These are phyloP conservation scores for Phaeophleospora eucalypticola DNA, from an alignment of 2,329 filamentous ascomycete species.

Conservation along the genomic window DNA sequence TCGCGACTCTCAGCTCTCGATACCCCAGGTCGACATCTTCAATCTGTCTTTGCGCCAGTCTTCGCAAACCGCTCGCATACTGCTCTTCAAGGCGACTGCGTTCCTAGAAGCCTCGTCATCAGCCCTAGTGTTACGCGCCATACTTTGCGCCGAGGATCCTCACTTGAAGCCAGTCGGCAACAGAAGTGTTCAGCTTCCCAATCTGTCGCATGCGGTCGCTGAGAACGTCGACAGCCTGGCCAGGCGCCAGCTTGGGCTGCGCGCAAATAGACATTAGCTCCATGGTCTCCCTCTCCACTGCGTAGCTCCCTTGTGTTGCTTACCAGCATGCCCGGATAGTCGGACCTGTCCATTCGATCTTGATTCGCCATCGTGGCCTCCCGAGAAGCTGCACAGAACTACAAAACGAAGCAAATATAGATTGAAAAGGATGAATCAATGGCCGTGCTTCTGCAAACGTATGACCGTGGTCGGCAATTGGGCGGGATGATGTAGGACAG, in stretches of 20 bases:
- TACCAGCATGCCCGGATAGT: conserved; percentile 95
- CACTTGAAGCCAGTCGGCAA: conserved; percentile 97
- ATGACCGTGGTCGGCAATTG: not conserved
- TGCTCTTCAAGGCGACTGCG: conserved; percentile 85
- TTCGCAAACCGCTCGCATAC: conserved; percentile 78
- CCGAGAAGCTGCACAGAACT: not conserved
- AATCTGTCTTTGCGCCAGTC: conserved; percentile 58
- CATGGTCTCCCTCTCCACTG: not conserved
- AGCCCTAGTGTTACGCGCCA: conserved; percentile 7
- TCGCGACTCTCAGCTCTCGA: not conserved
- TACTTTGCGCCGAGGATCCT: conserved; percentile 16
- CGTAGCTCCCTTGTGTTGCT: conserved; percentile 33
- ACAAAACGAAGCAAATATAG: not conserved
- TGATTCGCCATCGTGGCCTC: not conserved
- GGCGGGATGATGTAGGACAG: not conserved
- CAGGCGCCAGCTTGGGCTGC: conserved; percentile 75
- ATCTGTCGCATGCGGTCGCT: conserved; percentile 87
- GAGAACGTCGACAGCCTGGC: conserved; percentile 74
- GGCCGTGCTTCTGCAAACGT: not conserved
- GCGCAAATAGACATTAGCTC: conserved; percentile 12
- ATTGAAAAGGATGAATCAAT: too few relatives aligned
- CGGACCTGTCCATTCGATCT: conserved; percentile 63
- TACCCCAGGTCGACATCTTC: conserved; percentile 82
- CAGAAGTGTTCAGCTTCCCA: conserved; percentile 77
- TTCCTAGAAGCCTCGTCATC: conserved; percentile 57